Evolutionary conservation across 345 rosid species (phyloP).

Genomic region (Rhizophora apiculata): DNA sequence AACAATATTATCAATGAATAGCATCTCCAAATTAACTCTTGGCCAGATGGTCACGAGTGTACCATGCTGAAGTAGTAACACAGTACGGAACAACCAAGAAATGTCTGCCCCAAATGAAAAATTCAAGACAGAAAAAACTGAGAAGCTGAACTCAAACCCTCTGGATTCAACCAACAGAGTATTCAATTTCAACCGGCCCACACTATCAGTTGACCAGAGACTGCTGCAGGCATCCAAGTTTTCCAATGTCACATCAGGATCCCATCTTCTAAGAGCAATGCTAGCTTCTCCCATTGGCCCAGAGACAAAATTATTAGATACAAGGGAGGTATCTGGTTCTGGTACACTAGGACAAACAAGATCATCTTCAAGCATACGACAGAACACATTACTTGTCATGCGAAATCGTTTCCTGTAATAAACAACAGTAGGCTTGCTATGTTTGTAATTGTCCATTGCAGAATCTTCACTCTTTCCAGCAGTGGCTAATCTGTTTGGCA

Average conservation of each 20-base stretch:
- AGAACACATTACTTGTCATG: conserved; percentile 25
- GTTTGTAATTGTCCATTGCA: conserved; percentile 28
- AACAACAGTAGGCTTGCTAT: conserved; percentile 56
- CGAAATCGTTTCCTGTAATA: conserved; percentile 76
- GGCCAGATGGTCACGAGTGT: conserved; percentile 56
- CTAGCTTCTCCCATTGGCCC: conserved; percentile 24
- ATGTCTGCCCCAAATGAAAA: conserved; percentile 33
- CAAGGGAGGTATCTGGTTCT: conserved; percentile 11
- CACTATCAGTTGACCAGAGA: conserved; percentile 34
- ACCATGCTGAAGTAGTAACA: conserved; percentile 56
- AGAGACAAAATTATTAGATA: conserved; percentile 24
- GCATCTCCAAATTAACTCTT: conserved; percentile 76
- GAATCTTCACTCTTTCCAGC: conserved; percentile 34
- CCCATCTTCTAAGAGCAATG: conserved; percentile 25
- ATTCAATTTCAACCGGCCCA: conserved; percentile 37
- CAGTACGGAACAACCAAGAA: conserved; percentile 40
- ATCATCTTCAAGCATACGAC: conserved; percentile 20
- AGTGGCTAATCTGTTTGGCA: conserved; percentile 29
- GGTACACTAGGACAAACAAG: conserved; percentile 5
- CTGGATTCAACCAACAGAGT: conserved; percentile 32
- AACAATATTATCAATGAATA: conserved; percentile 65
- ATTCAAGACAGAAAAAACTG: conserved; percentile 33
- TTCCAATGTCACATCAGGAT: conserved; percentile 31
- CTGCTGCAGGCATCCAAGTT: background rate
- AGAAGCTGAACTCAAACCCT: conserved; percentile 36